These are phyloP conservation scores for Aspergillus spinulosporus DNA, from an alignment of 2,329 filamentous ascomycete genomes.

Conservation along the genomic window DNA sequence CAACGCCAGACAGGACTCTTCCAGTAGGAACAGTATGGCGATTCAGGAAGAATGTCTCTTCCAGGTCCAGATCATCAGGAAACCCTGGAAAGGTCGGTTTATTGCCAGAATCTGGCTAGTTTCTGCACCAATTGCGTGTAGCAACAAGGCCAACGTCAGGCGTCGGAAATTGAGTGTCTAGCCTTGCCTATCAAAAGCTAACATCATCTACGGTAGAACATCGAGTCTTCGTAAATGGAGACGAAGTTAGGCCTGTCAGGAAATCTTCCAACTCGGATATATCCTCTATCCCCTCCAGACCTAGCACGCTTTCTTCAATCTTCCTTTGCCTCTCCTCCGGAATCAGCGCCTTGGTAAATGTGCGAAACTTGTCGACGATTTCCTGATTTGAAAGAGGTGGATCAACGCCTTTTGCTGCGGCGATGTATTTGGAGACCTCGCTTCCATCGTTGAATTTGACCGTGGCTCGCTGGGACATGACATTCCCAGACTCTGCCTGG, in stretches of 20 bases:
- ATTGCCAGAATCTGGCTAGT: too few species aligned
- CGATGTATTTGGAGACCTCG: not conserved
- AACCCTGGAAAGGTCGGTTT: too few species aligned
- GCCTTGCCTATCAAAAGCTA: too few species aligned
- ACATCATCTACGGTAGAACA: too few species aligned
- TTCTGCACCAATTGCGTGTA: too few species aligned
- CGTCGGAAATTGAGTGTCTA: too few species aligned
- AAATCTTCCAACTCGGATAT: not conserved
- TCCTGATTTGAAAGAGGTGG: constrained; percentile 5
- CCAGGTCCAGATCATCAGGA: too few species aligned
- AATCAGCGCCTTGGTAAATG: not conserved
- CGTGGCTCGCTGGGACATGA: not conserved
- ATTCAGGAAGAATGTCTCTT: too few species aligned
- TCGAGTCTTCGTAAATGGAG: not conserved
- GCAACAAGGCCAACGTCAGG: too few species aligned
- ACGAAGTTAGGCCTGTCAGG: not conserved
- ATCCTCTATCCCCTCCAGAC: constrained; percentile 4
- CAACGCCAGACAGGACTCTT: too few species aligned
- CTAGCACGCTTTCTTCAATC: constrained; percentile 5
- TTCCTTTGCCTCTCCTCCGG: not conserved
- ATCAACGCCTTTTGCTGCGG: constrained; percentile 3
- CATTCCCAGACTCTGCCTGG: not conserved
- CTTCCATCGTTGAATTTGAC: not conserved
- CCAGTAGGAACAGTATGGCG: too few species aligned
- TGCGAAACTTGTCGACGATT: constrained; percentile 7